Conservation (phyloP, 116 monocot genomes). For the Zostera marina region DNA sequence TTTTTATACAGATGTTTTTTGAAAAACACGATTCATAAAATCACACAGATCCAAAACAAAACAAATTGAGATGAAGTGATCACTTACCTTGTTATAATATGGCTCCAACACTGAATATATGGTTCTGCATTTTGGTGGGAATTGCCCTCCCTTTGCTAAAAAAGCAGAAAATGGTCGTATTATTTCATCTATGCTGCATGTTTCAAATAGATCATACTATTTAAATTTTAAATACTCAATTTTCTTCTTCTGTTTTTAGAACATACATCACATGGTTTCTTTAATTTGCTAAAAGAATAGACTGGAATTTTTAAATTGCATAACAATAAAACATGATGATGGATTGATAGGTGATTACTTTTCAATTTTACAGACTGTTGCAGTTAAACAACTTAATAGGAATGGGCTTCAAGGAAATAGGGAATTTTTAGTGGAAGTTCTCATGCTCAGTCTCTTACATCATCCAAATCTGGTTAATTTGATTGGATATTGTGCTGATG, state of each 20-base stretch:
- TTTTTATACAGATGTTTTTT: no score
- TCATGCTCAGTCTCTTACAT: slow-evolving; percentile 63
- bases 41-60: no score
- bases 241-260: background rate
- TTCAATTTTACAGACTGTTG: slow-evolving; percentile 27
- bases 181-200: background rate
- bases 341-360: background rate
- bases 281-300: slow-evolving; percentile 1
- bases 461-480: slow-evolving; percentile 51
- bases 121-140: no score
- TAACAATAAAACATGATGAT: background rate
- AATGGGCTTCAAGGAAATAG: slow-evolving; percentile 62
- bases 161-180: background rate
- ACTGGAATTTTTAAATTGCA: background rate
- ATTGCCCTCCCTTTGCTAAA: no score
- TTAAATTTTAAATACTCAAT: background rate
- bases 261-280: background rate
- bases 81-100: no score
- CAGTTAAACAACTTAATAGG: slow-evolving; percentile 55
- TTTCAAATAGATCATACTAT: background rate
- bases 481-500: slow-evolving; percentile 65
- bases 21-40: no score
- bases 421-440: slow-evolving; percentile 64
- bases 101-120: no score
- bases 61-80: no score